A percentile compares a stretch with the other conserved stretches of the same genome.
These are phyloP conservation scores for Mortierella hygrophila DNA, from an alignment of 192 early-diverging fungal genomes.

Conservation along the genomic window DNA sequence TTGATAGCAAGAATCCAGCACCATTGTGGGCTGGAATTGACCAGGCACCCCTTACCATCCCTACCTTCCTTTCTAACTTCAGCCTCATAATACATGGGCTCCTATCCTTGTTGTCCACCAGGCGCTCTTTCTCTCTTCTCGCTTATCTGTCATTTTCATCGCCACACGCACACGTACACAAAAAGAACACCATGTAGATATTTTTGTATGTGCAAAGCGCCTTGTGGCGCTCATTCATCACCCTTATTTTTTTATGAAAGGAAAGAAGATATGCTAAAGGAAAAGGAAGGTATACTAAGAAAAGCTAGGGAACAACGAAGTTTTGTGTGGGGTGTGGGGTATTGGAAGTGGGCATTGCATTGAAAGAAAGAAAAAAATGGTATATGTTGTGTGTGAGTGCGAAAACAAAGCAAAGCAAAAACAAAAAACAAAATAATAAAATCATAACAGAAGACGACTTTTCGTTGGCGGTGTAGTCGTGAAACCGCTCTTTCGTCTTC, in stretches of 20 bases:
- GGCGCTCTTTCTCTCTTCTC: neutral
- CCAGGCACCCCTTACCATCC: too few species aligned
- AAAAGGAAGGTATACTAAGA: neutral
- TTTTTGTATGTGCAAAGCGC: slow-evolving; percentile 6
- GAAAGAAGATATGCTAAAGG: neutral
- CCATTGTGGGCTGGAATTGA: too few species aligned
- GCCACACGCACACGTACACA: neutral
- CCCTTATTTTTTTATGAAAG: neutral
- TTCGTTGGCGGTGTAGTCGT: neutral
- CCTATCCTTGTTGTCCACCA: neutral
- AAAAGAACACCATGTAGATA: neutral
- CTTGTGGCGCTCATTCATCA: neutral
- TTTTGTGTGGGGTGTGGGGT: neutral
- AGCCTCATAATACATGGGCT: neutral
- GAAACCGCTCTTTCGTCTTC: neutral
- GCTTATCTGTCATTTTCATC: neutral
- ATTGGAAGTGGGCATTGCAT: slow-evolving; percentile 8
- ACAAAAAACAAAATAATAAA: slow-evolving; percentile 4
- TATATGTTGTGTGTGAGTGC: slow-evolving; percentile 5
- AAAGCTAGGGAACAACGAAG: neutral
- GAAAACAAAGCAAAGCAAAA: neutral
- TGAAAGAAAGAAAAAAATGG: slow-evolving; percentile 12
- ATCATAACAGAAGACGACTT: neutral
- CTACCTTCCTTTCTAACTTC: neutral
- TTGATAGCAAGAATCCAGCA: too few species aligned